Evolutionary conservation across 192 early-diverging fungal genomes (phyloP).

Genomic region (Rhizophlyctis rosea): DNA sequence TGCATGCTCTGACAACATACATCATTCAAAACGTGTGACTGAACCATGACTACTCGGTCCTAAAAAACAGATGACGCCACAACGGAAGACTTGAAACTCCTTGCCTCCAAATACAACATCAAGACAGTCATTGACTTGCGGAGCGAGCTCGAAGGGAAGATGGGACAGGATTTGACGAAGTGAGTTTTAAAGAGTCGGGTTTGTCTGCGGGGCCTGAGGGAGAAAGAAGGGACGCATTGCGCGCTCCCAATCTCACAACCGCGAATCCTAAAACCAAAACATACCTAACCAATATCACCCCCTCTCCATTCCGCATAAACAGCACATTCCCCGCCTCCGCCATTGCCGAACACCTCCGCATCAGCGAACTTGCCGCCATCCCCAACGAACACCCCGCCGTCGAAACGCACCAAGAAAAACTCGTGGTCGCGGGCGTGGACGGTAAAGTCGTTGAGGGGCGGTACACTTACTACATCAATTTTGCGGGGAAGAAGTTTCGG

Average conservation of each 20-base stretch:
- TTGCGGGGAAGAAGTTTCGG: constrained; percentile 33
- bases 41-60: neutral
- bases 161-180: constrained; percentile 24
- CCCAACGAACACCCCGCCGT: neutral
- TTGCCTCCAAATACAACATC: constrained; percentile 27
- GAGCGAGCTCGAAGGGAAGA: constrained; percentile 31
- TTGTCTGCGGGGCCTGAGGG: too few species aligned
- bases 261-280: too few species aligned
- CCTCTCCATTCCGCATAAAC: too few species aligned
- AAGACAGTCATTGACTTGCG: constrained; percentile 44
- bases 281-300: too few species aligned
- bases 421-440: neutral
- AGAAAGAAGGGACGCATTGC: too few species aligned
- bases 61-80: constrained; percentile 27
- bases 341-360: constrained; percentile 30
- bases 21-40: neutral
- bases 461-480: constrained; percentile 28
- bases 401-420: neutral
- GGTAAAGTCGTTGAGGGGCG: constrained; percentile 6
- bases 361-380: neutral
- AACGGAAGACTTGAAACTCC: constrained; percentile 25
- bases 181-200: too few species aligned
- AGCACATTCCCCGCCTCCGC: constrained; percentile 37
- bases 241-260: too few species aligned
- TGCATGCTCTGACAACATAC: neutral